Evolutionary conservation across 225 moss, liverwort and hornwort species (phyloP), one percentile per base, ranked within the genome.

Genomic region (Polytrichum formosum): DNA sequence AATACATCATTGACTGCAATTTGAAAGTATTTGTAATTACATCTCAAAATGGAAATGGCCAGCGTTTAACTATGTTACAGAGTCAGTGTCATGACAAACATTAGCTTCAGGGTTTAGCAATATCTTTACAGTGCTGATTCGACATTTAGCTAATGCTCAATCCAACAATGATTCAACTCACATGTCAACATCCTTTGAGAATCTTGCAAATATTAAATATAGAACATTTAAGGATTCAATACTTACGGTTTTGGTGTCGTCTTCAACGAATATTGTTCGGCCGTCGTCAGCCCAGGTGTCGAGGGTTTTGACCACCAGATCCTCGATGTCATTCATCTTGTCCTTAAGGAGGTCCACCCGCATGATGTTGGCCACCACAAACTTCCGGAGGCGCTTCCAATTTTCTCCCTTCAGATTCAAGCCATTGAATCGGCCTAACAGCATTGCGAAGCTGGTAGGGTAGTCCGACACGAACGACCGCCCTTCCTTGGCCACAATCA

Each of bases 401-500:
- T 72, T 82, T 13, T 84, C 81, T 10, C 87, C 87, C 64, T 70
- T n/a, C 61, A 87, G 27, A 59, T 87, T 87, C 20, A 87, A 65
- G 1, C 84, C 84, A 28, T 87, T 87, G 70, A 75, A 87, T 28
- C 79, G 81, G 10, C 87, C 84, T 35, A 84, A 77, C 64, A 87
- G 68, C 69, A 79, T 5, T 0, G 81, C 78, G 75, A 87, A 84
- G 73, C 87, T 87, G 53, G 76, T 73, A 2, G 87, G 87, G 60
- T 87, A 87, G 66, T 82, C 69, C 18, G 81, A 67, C 54, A 81
- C 81, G 59, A 87, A 84, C 54, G 75, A 79, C 35, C 82, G 75
- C 8, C 84, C 87, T 29, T 87, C 87, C 61, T 77, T 84, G 26
- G 81, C 72, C 59, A 87, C 73, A 28, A 84, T 82, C 87, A 87